phyloP scores from a whole-genome alignment of 768 basidiomycete genomes.

The Coprinopsis sp. region DNA sequence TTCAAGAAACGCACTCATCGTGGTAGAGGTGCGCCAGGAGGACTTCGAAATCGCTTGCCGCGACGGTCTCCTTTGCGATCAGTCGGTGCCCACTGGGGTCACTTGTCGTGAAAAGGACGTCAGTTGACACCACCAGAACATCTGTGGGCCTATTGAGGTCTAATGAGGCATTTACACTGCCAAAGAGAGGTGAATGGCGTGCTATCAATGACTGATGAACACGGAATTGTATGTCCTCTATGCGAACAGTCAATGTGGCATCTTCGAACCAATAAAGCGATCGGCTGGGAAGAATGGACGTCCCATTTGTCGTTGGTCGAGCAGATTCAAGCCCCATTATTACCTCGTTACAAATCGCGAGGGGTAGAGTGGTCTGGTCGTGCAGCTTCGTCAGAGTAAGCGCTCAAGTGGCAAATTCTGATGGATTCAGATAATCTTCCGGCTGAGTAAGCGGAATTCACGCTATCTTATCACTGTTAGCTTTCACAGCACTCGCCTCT shows the following conservation, averaged over 20 bases:
- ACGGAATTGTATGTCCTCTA: conserved; percentile 45
- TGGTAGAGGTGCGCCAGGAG: conserved; percentile 66
- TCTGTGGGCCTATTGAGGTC: neutral
- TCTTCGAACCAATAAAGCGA: conserved; percentile 61
- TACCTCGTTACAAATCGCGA: too few relatives aligned
- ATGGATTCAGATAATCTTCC: too few relatives aligned
- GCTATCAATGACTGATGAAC: conserved; percentile 50
- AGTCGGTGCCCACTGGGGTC: conserved; percentile 4
- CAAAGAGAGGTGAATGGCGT: conserved; percentile 41
- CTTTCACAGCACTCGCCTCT: too few relatives aligned
- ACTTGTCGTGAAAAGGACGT: neutral
- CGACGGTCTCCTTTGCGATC: conserved; percentile 32
- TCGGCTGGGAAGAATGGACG: too few relatives aligned
- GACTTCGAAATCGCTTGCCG: conserved; percentile 43
- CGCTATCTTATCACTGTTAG: too few relatives aligned
- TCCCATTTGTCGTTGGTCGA: too few relatives aligned
- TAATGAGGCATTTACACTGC: too few relatives aligned
- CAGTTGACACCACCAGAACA: neutral
- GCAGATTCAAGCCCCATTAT: too few relatives aligned
- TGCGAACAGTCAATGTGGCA: conserved; percentile 50
- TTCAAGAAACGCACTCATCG: conserved; percentile 47
- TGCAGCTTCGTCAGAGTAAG: too few relatives aligned
- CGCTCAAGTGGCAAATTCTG: too few relatives aligned
- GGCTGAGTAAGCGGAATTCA: too few relatives aligned
- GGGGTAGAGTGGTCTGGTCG: too few relatives aligned